Conservation (phyloP, 2,329 filamentous ascomycete species). For the Paracoccidioides brasiliensis region DNA sequence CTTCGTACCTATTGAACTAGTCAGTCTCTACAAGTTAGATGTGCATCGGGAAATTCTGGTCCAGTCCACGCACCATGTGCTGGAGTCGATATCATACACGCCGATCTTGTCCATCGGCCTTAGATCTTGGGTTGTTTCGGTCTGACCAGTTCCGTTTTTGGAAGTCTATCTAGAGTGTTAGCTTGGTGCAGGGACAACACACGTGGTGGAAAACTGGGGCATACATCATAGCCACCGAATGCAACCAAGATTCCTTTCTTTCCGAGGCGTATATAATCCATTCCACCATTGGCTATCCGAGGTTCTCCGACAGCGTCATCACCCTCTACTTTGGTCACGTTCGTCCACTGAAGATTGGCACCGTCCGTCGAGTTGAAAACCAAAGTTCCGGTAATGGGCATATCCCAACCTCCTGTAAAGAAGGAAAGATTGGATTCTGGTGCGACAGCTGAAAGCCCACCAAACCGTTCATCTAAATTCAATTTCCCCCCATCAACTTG, state of each 20-base stretch:
- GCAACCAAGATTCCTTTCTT: constrained; percentile 2
- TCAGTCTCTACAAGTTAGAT: not conserved
- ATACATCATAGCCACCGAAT: constrained; percentile 6
- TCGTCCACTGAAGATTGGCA: not conserved
- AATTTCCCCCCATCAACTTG: not conserved
- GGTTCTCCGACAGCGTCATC: not conserved
- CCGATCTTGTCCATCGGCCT: constrained; percentile 1
- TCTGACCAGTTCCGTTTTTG: not conserved
- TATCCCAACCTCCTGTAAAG: not conserved
- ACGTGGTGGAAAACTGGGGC: not conserved
- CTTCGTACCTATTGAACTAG: constrained; percentile 1
- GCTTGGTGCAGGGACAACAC: not conserved
- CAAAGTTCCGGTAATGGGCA: not conserved
- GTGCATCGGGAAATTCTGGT: not conserved
- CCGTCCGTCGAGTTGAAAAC: constrained; percentile 1
- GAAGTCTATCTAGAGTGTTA: not conserved
- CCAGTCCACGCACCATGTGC: not conserved
- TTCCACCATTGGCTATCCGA: constrained; percentile 4
- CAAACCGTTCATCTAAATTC: not conserved
- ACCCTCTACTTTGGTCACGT: not conserved
- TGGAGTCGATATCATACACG: constrained; percentile 3
- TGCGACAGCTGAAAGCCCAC: not conserved
- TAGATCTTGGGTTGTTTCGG: not conserved
- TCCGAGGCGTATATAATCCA: constrained; percentile 4
- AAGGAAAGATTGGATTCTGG: constrained; percentile 4